Evolutionary conservation across 73 alveolate genomes (phyloP).

Genomic region (Paramecium pentaurelia): DNA sequence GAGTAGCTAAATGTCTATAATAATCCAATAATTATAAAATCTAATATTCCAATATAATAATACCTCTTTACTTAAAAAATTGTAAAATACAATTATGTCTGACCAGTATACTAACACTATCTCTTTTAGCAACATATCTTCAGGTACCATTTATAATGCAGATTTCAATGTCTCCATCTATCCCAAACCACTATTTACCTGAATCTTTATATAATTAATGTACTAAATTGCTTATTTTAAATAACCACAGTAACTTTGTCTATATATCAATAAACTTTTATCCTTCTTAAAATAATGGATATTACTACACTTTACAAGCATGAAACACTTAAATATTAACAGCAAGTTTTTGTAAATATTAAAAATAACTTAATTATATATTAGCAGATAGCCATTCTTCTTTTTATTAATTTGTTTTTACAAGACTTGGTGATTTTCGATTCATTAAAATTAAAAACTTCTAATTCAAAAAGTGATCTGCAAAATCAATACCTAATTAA

Average conservation of each 20-base stretch:
- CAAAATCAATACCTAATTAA: slow-evolving; percentile 43
- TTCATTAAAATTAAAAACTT: neutral
- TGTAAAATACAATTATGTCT: slow-evolving; percentile 16
- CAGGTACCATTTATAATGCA: slow-evolving; percentile 10
- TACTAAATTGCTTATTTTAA: slow-evolving; percentile 34
- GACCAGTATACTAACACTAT: slow-evolving; percentile 40
- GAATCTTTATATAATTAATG: neutral
- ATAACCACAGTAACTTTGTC: slow-evolving; percentile 31
- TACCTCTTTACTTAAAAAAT: slow-evolving; percentile 36
- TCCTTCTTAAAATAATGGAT: slow-evolving; percentile 44
- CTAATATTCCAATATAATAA: neutral
- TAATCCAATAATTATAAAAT: slow-evolving; percentile 14
- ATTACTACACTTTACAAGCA: slow-evolving; percentile 28
- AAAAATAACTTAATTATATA: neutral
- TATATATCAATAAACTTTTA: slow-evolving; percentile 10
- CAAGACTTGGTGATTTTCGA: neutral
- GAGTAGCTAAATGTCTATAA: slow-evolving; percentile 44
- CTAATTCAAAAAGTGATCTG: neutral
- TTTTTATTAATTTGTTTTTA: neutral
- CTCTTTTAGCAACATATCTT: slow-evolving; percentile 17
- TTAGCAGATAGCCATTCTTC: slow-evolving; percentile 43
- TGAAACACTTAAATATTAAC: slow-evolving; percentile 37
- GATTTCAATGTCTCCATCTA: slow-evolving; percentile 11
- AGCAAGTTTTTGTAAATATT: slow-evolving; percentile 35
- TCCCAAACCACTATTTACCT: slow-evolving; percentile 48